Conservation (phyloP, 202 grass and related monocot genomes). For the Elaeis oleifera region DNA sequence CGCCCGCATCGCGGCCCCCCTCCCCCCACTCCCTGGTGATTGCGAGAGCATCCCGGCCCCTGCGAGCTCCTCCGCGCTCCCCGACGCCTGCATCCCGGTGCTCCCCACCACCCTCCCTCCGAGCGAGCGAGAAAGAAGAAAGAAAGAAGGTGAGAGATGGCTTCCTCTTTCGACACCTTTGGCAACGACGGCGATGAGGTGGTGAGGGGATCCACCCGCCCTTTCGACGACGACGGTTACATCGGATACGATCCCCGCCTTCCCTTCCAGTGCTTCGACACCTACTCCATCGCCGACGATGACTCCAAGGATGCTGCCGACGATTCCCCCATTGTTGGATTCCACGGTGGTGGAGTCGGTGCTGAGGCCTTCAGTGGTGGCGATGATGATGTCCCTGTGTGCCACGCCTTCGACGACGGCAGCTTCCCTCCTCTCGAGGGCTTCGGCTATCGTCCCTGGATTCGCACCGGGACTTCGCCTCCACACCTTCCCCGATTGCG, state of each 20-base stretch:
- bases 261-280: constrained; percentile 13
- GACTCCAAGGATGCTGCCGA: constrained; percentile 1
- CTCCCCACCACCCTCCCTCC: background rate
- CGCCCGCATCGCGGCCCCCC: too few relatives aligned
- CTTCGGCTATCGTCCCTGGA: constrained; percentile 15
- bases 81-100: too few relatives aligned
- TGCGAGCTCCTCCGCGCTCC: too few relatives aligned
- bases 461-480: background rate
- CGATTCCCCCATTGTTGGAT: constrained; percentile 25
- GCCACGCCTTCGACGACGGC: constrained; percentile 16
- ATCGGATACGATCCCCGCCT: constrained; percentile 20
- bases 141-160: background rate
- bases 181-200: background rate
- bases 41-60: too few relatives aligned
- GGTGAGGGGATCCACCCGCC: background rate
- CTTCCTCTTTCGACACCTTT: constrained; percentile 16
- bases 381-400: constrained; percentile 2
- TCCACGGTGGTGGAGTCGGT: constrained; percentile 4
- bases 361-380: constrained; percentile 19
- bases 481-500: constrained; percentile 14
- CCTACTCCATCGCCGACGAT: constrained; percentile 7
- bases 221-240: constrained; percentile 20
- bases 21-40: too few relatives aligned
- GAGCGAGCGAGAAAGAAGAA: background rate
- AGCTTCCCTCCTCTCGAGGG: constrained; percentile 29